Evolutionary conservation across 1,139 yeast genomes (phyloP).

Genomic region (Spencermartinsiella ligniputridi): DNA sequence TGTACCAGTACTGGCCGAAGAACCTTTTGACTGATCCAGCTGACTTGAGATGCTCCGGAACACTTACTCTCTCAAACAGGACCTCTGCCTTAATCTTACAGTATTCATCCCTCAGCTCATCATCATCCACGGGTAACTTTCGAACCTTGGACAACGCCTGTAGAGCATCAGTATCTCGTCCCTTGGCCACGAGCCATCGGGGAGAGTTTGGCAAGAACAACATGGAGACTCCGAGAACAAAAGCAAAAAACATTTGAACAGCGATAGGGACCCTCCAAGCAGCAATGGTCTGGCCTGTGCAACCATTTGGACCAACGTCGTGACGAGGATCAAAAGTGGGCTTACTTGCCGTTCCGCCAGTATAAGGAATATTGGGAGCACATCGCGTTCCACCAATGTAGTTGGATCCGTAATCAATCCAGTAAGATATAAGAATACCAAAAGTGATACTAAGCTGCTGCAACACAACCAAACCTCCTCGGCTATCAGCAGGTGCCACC

Average conservation of each 20-base stretch:
- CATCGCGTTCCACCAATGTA: constrained; percentile 8
- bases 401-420: constrained; percentile 15
- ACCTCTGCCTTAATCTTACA: constrained; percentile 20
- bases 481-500: constrained; percentile 15
- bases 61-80: constrained; percentile 19
- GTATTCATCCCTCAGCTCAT: constrained; percentile 27
- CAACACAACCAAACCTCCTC: constrained; percentile 16
- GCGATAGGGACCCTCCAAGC: constrained; percentile 38
- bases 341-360: constrained; percentile 12
- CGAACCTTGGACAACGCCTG: constrained; percentile 33
- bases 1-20: too few species aligned
- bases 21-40: too few species aligned
- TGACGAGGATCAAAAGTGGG: constrained; percentile 17
- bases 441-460: constrained; percentile 10
- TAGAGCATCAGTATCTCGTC: constrained; percentile 36
- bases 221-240: neutral
- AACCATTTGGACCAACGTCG: constrained; percentile 22
- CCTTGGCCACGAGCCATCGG: constrained; percentile 3
- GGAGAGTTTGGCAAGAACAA: neutral
- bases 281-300: too few species aligned
- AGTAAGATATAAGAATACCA: constrained; percentile 12
- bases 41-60: constrained; percentile 26
- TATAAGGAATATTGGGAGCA: constrained; percentile 11
- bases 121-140: constrained; percentile 38
- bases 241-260: constrained; percentile 8